These are phyloP conservation scores for Rosa lucieae DNA, from an alignment of 306 rosid genomes.

Conservation along the genomic window DNA sequence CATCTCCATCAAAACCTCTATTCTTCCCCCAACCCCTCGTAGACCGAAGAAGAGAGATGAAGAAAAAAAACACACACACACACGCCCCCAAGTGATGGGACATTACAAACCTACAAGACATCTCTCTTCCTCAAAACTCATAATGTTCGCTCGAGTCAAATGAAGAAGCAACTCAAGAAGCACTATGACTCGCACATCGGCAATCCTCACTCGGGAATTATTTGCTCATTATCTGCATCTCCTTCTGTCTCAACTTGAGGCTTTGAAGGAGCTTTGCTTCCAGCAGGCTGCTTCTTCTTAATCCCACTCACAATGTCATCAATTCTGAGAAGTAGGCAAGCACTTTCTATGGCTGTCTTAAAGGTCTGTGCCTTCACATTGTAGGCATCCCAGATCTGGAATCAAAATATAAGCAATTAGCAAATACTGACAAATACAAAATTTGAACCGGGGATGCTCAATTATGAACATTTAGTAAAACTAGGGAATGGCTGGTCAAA, in stretches of 20 bases:
- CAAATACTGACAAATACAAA: neutral
- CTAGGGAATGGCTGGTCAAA: neutral
- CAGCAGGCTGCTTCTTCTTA: slow-evolving; percentile 88
- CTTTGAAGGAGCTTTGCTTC: slow-evolving; percentile 62
- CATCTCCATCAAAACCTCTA: slow-evolving; percentile 10
- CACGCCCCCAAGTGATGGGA: neutral
- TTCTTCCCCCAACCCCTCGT: neutral
- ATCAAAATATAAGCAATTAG: slow-evolving; percentile 19
- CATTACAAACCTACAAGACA: slow-evolving; percentile 5
- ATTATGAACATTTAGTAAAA: neutral
- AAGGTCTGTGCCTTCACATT: slow-evolving; percentile 95
- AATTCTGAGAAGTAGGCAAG: slow-evolving; percentile 95
- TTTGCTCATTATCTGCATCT: slow-evolving; percentile 87
- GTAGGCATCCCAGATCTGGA: slow-evolving; percentile 94
- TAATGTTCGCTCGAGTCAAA: neutral
- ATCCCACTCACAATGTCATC: slow-evolving; percentile 97
- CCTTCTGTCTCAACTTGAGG: slow-evolving; percentile 75
- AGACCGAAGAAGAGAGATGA: slow-evolving; percentile 1
- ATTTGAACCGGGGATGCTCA: neutral
- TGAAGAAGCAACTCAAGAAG: neutral
- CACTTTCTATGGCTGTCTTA: slow-evolving; percentile 98
- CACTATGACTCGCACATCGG: neutral
- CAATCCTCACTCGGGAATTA: slow-evolving; percentile 60
- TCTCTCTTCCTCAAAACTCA: neutral
- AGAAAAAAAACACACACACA: neutral